phyloP scores from a whole-genome alignment of 345 rosid genomes.

The Brassica napus region Da-Ae NC_063438.1:28498501-28499000 shows the following conservation, averaged over 20 bases:
- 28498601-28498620: not conserved
- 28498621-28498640: not conserved
- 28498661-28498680: conserved; percentile 62
- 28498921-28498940: not conserved
- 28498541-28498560: conserved; percentile 45
- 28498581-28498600: not conserved
- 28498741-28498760: conserved; percentile 27
- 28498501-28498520: conserved; percentile 51
- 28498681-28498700: conserved; percentile 56
- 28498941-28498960: not conserved
- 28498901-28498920: not conserved
- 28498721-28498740: conserved; percentile 38
- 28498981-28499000: not conserved
- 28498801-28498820: conserved; percentile 40
- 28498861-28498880: conserved; percentile 59
- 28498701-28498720: conserved; percentile 51
- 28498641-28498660: not conserved
- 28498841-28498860: conserved; percentile 52
- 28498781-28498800: conserved; percentile 45
- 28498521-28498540: conserved; percentile 24
- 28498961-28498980: not conserved
- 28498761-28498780: conserved; percentile 56
- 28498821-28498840: conserved; percentile 37
- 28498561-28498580: conserved; percentile 57
- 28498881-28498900: conserved; percentile 41